Base-by-base conservation (phyloP, 345 rosid genomes). In the Arabidopsis arenosa region DNA sequence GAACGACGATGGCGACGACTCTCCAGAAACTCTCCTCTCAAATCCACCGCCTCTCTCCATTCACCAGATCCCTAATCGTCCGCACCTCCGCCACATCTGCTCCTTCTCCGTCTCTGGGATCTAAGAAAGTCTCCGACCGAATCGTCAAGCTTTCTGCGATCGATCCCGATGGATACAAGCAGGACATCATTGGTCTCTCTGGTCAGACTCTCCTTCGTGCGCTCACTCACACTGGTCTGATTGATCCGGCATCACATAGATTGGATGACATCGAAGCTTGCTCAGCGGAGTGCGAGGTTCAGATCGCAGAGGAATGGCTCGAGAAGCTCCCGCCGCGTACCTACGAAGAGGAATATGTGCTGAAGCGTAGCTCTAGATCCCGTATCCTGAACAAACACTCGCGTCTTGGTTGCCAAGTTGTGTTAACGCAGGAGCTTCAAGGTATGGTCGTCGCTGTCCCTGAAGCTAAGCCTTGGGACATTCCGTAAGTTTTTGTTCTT, bases 401-500 rank as follows among this genome's bases (percentile, higher is more conserved):
- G 2, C 83, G 99, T 36, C 83, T 95, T 45, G 93, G 98, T 3
- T 95, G 99, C 59, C 99, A 95, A 86, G 93, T 95, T 66, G 88
- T 95, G 51, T 82, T 95, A 45, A 84, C 85, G 9, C 87, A 47
- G 56, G 89, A 85, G 56, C 96, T 95, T 59, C 87, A 92, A 88
- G 99, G 97, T 80, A 95, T 95, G 99, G 97, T 95, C 8, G 98
- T 95, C 15, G 98, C 99, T 2, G 90, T 95, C 45, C 97, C 99
- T 23, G 98, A 95, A 79, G 89, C 97, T 9, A 95, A 85, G 82
- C 97, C 99, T 21, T 95, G 99, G 99, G 99, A 95, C 63, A 92
- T 79, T 63, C 98, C 97, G 15, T 95, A 89, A 89, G 55, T 32
- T 7, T 7, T 67, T 47, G 6, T 33, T 6, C 15, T 44, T 5